Base-by-base conservation (phyloP, 495 filamentous ascomycete genomes). In the Aspergillus diversus region DNA sequence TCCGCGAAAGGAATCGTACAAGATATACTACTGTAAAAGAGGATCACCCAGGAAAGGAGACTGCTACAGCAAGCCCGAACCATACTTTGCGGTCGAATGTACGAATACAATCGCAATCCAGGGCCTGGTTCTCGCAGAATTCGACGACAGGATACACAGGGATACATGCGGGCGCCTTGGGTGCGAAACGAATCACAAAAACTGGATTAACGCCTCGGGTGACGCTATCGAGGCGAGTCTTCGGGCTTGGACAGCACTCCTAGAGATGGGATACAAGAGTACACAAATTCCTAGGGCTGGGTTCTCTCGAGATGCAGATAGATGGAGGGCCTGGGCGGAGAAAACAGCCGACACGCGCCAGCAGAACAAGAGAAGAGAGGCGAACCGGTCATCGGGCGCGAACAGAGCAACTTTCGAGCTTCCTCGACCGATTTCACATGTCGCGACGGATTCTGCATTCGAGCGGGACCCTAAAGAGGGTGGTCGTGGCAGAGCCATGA, bases 201-300 rank as follows among this genome's bases (percentile, higher is more conserved):
- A 48, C 46, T 48, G 46, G 46, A 48, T 48, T 21, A 48, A 48
- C 2, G 46, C 46, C 46, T 16, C 46, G 13, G 16, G 46, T 48
- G 16, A 3, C 1, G 46, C 8, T 3, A 48, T 48, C 46, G 11
- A 48, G 16, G 46, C 46, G 46, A 48, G 46, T 16, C 46, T 48
- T 48, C 46, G 5, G 16, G 46, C 8, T 48, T 48, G 46, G 46
- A 5, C 46, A 48, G 46, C 46, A 1, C 46, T 48, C 46, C n/a
- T 48, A n/a, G 46, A 48, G 12, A 13, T 21, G 13, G 46, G 46
- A 7, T 48, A 48, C n/a, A 48, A 48, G 11, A 16, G n/a, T 48
- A 16, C 13, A 0, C 6, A 48, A 1, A 48, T 43, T 3, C 39
- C 39, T 43, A 43, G 15, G 39, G 39, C 16, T 48, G 46, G 46